A percentile compares a stretch with the other conserved stretches of the same genome.
These are phyloP conservation scores for Saururus chinensis DNA, from an alignment of 164 flowering plant species.

Conservation along the genomic window DNA sequence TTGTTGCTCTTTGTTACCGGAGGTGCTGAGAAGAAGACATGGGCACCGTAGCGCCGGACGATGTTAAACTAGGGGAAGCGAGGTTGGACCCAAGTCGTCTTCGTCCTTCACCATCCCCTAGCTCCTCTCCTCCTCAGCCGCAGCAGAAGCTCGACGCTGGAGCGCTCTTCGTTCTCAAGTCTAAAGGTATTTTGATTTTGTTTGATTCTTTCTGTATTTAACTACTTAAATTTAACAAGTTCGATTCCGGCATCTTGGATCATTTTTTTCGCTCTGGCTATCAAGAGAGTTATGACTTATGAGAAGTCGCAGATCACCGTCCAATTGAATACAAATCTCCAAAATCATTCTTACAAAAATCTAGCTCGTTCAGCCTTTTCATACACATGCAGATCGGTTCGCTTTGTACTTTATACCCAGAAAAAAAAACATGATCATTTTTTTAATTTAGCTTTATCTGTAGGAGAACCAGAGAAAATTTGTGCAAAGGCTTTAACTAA, in stretches of 20 bases:
- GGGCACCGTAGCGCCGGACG: background rate
- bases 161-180: slow-evolving; percentile 83
- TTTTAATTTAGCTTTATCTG: too few species aligned
- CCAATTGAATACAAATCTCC: too few species aligned
- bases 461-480: too few species aligned
- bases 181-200: slow-evolving; percentile 44
- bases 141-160: slow-evolving; percentile 51
- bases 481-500: too few species aligned
- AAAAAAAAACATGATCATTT: too few species aligned
- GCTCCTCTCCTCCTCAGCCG: background rate
- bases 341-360: too few species aligned
- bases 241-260: background rate
- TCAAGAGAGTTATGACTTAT: too few species aligned
- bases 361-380: too few species aligned
- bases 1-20: background rate
- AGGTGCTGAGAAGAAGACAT: slow-evolving; percentile 24
- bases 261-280: too few species aligned
- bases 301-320: too few species aligned
- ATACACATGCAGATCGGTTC: too few species aligned
- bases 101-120: background rate
- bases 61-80: slow-evolving; percentile 1
- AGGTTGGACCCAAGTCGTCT: background rate
- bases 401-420: too few species aligned
- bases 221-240: background rate
- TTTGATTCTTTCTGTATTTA: background rate